A percentile compares a stretch with the other conserved stretches of the same genome.
Evolutionary conservation across 1,284 basidiomycete genomes (phyloP).

Genomic region (Rhodotorula sp.): DNA sequence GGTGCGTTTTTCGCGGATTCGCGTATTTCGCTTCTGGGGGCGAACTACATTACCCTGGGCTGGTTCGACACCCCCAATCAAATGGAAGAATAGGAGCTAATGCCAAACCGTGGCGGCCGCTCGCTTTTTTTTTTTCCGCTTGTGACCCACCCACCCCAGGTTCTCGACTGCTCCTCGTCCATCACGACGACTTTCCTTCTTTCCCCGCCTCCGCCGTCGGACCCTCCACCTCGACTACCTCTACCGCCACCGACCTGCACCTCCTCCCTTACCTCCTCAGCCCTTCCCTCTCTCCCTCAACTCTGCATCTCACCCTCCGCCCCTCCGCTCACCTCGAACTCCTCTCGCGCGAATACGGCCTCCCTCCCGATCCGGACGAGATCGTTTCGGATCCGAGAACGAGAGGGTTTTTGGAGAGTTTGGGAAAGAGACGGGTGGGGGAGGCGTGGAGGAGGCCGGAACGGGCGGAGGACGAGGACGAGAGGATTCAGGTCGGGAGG

Average conservation of each 20-base stretch:
- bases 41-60: no score
- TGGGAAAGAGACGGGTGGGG: constrained; percentile 17
- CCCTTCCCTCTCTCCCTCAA: constrained; percentile 30
- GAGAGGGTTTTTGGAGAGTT: constrained; percentile 13
- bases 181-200: constrained; percentile 34
- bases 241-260: not conserved
- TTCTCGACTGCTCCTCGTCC: constrained; percentile 28
- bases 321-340: constrained; percentile 36
- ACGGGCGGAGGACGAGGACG: constrained; percentile 28
- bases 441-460: constrained; percentile 24
- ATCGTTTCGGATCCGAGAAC: constrained; percentile 16
- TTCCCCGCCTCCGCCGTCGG: not conserved
- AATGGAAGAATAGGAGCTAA: no score
- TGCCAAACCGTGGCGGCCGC: no score
- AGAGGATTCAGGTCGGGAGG: constrained; percentile 29
- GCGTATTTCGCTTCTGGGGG: no score
- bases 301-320: constrained; percentile 38
- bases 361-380: constrained; percentile 4
- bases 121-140: no score
- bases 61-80: no score
- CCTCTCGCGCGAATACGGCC: constrained; percentile 36
- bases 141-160: constrained; percentile 12
- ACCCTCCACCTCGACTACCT: not conserved
- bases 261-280: constrained; percentile 26
- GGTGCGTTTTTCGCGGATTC: constrained; percentile 10